A percentile compares a stretch with the other conserved stretches of the same genome.
phyloP scores from a whole-genome alignment of 1,139 yeast genomes.

The Candida mesenterica region DNA sequence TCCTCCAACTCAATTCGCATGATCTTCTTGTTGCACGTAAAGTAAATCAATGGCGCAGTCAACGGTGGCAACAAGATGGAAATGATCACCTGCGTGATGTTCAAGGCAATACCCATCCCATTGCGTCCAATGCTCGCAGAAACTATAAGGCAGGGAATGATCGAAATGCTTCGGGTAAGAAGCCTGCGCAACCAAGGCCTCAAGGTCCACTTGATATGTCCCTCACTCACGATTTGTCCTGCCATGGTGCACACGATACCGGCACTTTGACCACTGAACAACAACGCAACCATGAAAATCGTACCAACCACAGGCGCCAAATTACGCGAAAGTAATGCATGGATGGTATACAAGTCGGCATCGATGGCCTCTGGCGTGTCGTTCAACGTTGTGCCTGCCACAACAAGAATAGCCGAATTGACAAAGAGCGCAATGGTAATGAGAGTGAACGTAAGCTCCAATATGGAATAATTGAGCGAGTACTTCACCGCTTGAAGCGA shows the following conservation, averaged over 20 bases:
- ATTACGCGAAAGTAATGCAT: slow-evolving; percentile 57
- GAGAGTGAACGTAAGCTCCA: slow-evolving; percentile 62
- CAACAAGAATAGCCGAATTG: slow-evolving; percentile 70
- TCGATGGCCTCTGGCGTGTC: slow-evolving; percentile 62
- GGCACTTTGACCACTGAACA: slow-evolving; percentile 78
- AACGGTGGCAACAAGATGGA: slow-evolving; percentile 71
- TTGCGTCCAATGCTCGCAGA: slow-evolving; percentile 65
- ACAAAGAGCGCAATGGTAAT: slow-evolving; percentile 74
- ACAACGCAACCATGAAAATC: slow-evolving; percentile 68
- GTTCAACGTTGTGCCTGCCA: slow-evolving; percentile 67
- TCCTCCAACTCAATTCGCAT: slow-evolving; percentile 49
- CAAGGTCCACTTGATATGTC: slow-evolving; percentile 70
- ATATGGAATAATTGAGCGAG: slow-evolving; percentile 61
- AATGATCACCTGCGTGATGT: slow-evolving; percentile 71
- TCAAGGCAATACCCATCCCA: slow-evolving; percentile 67
- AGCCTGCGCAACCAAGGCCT: slow-evolving; percentile 70
- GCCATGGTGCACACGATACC: slow-evolving; percentile 82
- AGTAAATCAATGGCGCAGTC: slow-evolving; percentile 71
- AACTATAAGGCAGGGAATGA: slow-evolving; percentile 66
- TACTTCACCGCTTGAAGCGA: slow-evolving; percentile 65
- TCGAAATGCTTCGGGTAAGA: slow-evolving; percentile 68
- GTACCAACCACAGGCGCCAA: slow-evolving; percentile 71
- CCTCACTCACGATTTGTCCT: slow-evolving; percentile 80
- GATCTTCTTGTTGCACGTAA: slow-evolving; percentile 58
- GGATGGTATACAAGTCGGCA: slow-evolving; percentile 75